Percentiles rank a stretch among this genome's conserved stretches.
Evolutionary conservation across 1,139 yeast genomes (phyloP).

Genomic region (Saccharomyces hybrid): DNA sequence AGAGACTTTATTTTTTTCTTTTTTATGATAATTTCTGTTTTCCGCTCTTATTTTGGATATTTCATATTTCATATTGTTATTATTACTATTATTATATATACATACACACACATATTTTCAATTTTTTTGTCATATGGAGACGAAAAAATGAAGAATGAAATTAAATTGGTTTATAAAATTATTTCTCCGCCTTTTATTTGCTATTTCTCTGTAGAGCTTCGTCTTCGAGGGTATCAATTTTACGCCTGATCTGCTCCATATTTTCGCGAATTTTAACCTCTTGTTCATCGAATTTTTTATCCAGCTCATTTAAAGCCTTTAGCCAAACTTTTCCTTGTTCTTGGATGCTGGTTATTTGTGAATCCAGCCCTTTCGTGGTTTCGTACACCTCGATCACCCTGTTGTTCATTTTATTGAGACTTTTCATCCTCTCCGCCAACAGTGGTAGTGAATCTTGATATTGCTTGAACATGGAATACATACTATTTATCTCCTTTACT

Average conservation of each 20-base stretch:
- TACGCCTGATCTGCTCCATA: constrained; percentile 2
- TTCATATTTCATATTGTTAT: background rate
- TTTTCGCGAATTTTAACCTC: constrained; percentile 12
- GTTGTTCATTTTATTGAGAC: constrained; percentile 41
- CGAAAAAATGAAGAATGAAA: background rate
- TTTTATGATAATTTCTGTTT: background rate
- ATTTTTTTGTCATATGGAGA: background rate
- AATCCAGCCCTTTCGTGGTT: constrained; percentile 44
- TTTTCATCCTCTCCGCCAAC: constrained; percentile 39
- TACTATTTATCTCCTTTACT: constrained; percentile 37
- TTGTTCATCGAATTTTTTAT: constrained; percentile 34
- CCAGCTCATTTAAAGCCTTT: constrained; percentile 34
- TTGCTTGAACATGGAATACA: constrained; percentile 36
- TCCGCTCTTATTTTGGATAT: background rate
- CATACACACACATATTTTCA: background rate
- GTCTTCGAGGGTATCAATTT: background rate
- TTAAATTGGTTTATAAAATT: background rate
- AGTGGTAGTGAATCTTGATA: constrained; percentile 37
- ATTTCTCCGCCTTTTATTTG: background rate
- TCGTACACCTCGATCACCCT: constrained; percentile 48
- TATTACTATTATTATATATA: background rate
- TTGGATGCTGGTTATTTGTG: constrained; percentile 33
- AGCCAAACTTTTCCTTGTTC: constrained; percentile 40
- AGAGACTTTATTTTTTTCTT: background rate
- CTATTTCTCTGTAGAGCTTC: background rate